Conservation (phyloP, 345 rosid species). For the Erodium maritimum region DNA sequence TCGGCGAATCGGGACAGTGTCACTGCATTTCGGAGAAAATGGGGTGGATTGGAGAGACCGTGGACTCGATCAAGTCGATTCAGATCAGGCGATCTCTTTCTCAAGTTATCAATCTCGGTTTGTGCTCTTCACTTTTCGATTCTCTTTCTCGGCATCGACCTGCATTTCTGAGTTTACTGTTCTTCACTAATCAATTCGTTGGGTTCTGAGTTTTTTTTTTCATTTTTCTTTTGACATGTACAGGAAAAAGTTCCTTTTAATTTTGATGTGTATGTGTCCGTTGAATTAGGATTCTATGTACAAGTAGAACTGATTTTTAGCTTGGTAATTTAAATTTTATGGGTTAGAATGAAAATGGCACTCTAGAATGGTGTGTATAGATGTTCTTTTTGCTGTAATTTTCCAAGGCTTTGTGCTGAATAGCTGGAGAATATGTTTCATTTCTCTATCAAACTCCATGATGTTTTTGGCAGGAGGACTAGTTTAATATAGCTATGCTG, state of each 20-base stretch:
- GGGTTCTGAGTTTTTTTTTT: too few relatives aligned
- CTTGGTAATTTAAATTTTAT: not conserved
- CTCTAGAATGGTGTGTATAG: not conserved
- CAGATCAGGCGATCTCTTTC: slow-evolving; percentile 35
- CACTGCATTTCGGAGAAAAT: slow-evolving; percentile 2
- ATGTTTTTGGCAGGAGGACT: too few relatives aligned
- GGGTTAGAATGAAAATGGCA: not conserved
- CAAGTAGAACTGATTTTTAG: not conserved
- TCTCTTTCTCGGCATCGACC: not conserved
- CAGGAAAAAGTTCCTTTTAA: too few relatives aligned
- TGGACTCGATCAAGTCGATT: slow-evolving; percentile 35
- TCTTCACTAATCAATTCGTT: not conserved
- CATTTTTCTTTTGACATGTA: too few relatives aligned
- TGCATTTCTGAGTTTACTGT: not conserved
- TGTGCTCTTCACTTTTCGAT: slow-evolving; percentile 1
- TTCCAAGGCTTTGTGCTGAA: too few relatives aligned
- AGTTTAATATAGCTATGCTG: not conserved
- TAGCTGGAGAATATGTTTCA: not conserved
- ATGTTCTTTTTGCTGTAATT: too few relatives aligned
- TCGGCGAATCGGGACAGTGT: not conserved
- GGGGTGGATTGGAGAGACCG: slow-evolving; percentile 24
- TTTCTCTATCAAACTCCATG: too few relatives aligned
- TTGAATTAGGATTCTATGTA: not conserved
- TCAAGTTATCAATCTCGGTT: slow-evolving; percentile 48
- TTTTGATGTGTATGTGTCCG: not conserved